Percentiles rank a stretch among this genome's conserved stretches.
These are phyloP conservation scores for Stephania yunnanensis DNA, from an alignment of 164 flowering plant genomes.

Conservation along the genomic window DNA sequence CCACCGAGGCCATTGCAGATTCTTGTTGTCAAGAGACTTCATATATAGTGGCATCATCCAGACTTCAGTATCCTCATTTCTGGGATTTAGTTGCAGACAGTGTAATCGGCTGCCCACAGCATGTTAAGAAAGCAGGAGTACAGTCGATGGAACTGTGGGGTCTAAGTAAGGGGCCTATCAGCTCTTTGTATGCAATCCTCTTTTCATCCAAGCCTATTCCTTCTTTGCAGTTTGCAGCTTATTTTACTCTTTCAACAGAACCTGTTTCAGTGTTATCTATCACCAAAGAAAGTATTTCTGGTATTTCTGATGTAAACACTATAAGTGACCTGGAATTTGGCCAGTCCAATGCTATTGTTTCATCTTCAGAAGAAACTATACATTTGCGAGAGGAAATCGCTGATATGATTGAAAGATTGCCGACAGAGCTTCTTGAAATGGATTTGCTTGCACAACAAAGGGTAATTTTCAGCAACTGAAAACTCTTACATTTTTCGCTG, in stretches of 20 bases:
- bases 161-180: conserved; percentile 67
- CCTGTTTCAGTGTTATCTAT: conserved; percentile 54
- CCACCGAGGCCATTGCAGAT: conserved; percentile 65
- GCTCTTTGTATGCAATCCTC: conserved; percentile 79
- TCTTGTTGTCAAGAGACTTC: conserved; percentile 43
- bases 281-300: conserved; percentile 25
- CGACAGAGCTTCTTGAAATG: conserved; percentile 46
- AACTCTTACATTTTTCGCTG: neutral
- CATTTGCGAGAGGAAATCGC: conserved; percentile 67
- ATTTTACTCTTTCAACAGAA: conserved; percentile 58
- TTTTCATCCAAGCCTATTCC: conserved; percentile 62
- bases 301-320: conserved; percentile 15
- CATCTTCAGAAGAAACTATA: conserved; percentile 38
- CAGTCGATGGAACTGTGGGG: conserved; percentile 82
- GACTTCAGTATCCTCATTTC: conserved; percentile 44
- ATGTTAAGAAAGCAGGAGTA: conserved; percentile 60
- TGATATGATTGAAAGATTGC: conserved; percentile 48
- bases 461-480: conserved; percentile 33
- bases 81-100: conserved; percentile 73
- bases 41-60: conserved; percentile 49
- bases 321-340: conserved; percentile 23
- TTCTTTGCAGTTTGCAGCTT: conserved; percentile 72
- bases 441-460: conserved; percentile 48
- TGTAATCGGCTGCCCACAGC: conserved; percentile 51
- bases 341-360: conserved; percentile 22